Evolutionary conservation across 2,329 filamentous ascomycete genomes (phyloP).

Genomic region (Neonectria coccinea): DNA sequence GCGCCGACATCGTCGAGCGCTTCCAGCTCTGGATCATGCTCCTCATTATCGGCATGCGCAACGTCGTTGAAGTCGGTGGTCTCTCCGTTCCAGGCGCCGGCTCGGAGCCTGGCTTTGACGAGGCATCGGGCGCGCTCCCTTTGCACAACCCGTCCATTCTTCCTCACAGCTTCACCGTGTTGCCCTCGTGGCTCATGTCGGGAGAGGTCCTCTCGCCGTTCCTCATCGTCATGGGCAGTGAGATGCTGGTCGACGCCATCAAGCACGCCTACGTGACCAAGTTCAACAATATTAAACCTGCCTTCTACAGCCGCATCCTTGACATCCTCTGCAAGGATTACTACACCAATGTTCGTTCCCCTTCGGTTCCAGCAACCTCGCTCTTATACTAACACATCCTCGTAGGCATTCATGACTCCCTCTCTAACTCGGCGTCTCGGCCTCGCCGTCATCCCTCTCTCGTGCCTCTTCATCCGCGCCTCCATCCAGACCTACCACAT

Average conservation of each 20-base stretch:
- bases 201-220: constrained; percentile 94
- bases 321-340: constrained; percentile 98
- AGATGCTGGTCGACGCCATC: constrained; percentile 96
- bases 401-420: constrained; percentile 86
- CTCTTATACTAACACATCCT: constrained; percentile 30
- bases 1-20: constrained; percentile 94
- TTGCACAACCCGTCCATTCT: constrained; percentile 79
- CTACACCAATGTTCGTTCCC: constrained; percentile 81
- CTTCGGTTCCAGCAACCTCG: neutral
- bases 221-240: constrained; percentile 91
- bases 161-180: constrained; percentile 88
- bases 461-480: constrained; percentile 94
- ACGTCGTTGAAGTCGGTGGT: constrained; percentile 94
- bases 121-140: constrained; percentile 66
- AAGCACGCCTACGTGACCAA: constrained; percentile 99
- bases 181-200: constrained; percentile 81
- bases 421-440: constrained; percentile 91
- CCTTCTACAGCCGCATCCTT: constrained; percentile 88
- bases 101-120: constrained; percentile 59
- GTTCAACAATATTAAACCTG: constrained; percentile 96
- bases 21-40: constrained; percentile 99
- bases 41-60: constrained; percentile 93
- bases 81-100: constrained; percentile 72
- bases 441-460: constrained; percentile 89
- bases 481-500: constrained; percentile 98